Percentiles rank a stretch among this genome's conserved stretches.
Evolutionary conservation across 2,329 filamentous ascomycete species (phyloP).

Genomic region (Trichophyton benhamiae): DNA sequence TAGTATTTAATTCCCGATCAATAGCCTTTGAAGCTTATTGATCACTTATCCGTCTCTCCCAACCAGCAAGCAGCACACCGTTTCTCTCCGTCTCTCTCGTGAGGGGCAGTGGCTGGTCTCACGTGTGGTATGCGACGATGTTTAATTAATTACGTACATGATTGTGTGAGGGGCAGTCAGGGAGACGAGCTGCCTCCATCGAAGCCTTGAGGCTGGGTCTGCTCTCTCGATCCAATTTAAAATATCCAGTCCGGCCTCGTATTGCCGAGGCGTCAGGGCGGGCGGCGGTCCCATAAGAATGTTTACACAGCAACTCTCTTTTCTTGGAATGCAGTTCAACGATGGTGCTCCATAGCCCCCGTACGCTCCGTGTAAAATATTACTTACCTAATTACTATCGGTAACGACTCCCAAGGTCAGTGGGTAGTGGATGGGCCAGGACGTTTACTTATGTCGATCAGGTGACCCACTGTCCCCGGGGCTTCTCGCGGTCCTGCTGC

Average conservation of each 20-base stretch:
- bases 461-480: neutral
- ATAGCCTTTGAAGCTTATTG: neutral
- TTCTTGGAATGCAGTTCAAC: no score
- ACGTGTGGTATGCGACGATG: neutral
- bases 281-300: neutral
- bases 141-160: neutral
- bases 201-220: neutral
- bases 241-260: neutral
- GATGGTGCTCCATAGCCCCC: no score
- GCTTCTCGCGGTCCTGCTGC: no score
- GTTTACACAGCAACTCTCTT: no score
- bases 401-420: neutral
- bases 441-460: neutral
- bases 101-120: neutral
- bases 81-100: neutral
- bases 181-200: no score
- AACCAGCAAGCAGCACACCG: neutral
- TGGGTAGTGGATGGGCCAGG: neutral
- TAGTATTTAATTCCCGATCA: neutral
- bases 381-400: no score
- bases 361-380: no score
- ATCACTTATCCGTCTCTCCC: neutral
- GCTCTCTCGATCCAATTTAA: neutral
- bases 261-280: neutral
- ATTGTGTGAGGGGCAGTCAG: no score